A percentile compares a stretch with the other conserved stretches of the same genome.
Conservation (phyloP, 768 basidiomycete genomes). For the Ephemerocybe angulata region DNA sequence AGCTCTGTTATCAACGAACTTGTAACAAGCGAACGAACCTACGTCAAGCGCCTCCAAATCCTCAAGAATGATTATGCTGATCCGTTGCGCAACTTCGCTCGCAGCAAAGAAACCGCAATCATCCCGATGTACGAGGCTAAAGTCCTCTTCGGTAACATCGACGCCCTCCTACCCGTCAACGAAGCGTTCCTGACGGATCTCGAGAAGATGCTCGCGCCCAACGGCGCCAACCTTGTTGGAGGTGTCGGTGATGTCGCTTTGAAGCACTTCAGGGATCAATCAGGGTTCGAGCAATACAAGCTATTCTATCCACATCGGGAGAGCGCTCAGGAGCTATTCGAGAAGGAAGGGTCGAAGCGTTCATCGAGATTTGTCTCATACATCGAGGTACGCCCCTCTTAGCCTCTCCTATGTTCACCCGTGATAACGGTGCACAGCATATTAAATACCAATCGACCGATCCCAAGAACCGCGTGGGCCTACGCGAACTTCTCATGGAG, state of each 20-base stretch:
- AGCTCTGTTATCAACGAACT: constrained; percentile 81
- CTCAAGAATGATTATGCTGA: constrained; percentile 89
- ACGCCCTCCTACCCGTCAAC: constrained; percentile 84
- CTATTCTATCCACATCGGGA: constrained; percentile 91
- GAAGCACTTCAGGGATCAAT: constrained; percentile 78
- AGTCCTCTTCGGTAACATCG: constrained; percentile 91
- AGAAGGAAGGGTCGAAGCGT: constrained; percentile 75
- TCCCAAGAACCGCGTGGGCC: constrained; percentile 73
- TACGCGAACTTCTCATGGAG: constrained; percentile 92
- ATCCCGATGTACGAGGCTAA: constrained; percentile 89
- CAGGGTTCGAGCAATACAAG: constrained; percentile 88
- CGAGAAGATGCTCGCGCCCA: constrained; percentile 70
- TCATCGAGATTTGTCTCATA: constrained; percentile 80
- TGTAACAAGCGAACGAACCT: constrained; percentile 83
- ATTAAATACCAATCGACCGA: constrained; percentile 84
- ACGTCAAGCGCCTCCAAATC: constrained; percentile 76
- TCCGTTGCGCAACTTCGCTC: constrained; percentile 83
- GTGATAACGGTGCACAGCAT: constrained; percentile 43
- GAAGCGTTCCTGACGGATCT: constrained; percentile 81
- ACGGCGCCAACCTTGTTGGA: constrained; percentile 50
- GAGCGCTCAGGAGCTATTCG: constrained; percentile 86
- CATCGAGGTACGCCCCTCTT: constrained; percentile 66
- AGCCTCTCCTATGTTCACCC: constrained; percentile 6
- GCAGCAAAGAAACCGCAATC: constrained; percentile 80
- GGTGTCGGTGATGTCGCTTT: constrained; percentile 83